A percentile compares a stretch with the other conserved stretches of the same genome.
Evolutionary conservation across 345 rosid genomes (phyloP).

Genomic region (Carallia pectinifolia): DNA sequence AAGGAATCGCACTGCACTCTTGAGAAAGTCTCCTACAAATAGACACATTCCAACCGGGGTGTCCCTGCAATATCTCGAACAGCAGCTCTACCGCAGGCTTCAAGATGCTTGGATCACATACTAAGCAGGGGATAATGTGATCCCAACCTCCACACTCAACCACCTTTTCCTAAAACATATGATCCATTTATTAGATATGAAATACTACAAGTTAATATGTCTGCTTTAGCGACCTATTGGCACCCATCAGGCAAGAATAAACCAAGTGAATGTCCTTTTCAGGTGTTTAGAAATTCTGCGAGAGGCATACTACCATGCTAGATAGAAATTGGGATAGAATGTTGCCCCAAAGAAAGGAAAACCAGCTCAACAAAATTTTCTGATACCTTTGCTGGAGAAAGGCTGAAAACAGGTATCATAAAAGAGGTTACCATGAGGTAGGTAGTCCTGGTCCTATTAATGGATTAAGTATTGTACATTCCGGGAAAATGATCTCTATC

Average conservation of each 20-base stretch:
- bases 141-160: constrained; percentile 50
- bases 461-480: too few species aligned
- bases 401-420: not conserved
- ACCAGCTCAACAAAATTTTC: not conserved
- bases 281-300: not conserved
- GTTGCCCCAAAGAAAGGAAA: not conserved
- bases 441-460: too few species aligned
- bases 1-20: constrained; percentile 46
- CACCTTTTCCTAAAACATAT: constrained; percentile 46
- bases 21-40: constrained; percentile 54
- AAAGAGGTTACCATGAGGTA: too few species aligned
- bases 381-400: not conserved
- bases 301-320: not conserved
- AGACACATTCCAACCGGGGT: constrained; percentile 56
- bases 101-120: constrained; percentile 47
- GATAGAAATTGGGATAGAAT: not conserved
- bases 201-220: not conserved
- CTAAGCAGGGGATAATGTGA: constrained; percentile 54
- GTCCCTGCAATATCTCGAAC: constrained; percentile 55
- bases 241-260: not conserved
- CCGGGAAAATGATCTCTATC: too few species aligned
- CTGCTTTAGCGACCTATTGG: not conserved
- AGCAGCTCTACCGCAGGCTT: constrained; percentile 59
- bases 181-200: constrained; percentile 8
- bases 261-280: not conserved